Evolutionary conservation across 345 rosid species (phyloP).

Genomic region (Lepidium aucheri): DNA sequence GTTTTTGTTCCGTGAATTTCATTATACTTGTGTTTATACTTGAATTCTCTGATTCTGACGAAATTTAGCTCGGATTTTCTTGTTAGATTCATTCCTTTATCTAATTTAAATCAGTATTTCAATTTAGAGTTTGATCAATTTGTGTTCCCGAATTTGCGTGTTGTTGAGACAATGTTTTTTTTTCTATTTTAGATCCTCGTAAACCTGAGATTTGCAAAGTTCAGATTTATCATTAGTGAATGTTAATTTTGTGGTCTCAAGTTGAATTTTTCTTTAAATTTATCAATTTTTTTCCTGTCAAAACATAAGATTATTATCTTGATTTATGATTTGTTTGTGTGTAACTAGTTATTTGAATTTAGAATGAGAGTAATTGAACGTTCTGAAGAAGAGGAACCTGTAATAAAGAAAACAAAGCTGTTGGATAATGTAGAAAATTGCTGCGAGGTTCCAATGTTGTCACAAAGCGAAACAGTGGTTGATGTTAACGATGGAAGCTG

Average conservation of each 20-base stretch:
- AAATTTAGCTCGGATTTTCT: background rate
- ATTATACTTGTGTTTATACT: no score
- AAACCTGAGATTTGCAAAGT: background rate
- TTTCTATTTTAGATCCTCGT: background rate
- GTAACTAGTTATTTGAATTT: background rate
- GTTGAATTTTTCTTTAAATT: background rate
- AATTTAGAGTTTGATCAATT: background rate
- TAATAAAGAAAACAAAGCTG: conserved; percentile 9
- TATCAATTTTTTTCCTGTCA: background rate
- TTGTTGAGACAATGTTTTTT: background rate
- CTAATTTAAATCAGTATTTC: background rate
- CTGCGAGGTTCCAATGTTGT: background rate
- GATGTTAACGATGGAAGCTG: background rate
- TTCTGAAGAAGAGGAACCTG: background rate
- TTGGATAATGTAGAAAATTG: background rate
- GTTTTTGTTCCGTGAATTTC: no score
- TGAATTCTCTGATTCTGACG: background rate
- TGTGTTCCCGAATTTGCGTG: background rate
- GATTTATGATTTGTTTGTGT: background rate
- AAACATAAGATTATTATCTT: background rate
- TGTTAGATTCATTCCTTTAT: background rate
- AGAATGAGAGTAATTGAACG: conserved; percentile 14
- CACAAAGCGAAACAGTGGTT: background rate
- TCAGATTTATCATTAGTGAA: background rate
- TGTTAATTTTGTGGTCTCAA: background rate